Conservation (phyloP, 1,284 basidiomycete species). For the Megacollybia platyphylla region DNA sequence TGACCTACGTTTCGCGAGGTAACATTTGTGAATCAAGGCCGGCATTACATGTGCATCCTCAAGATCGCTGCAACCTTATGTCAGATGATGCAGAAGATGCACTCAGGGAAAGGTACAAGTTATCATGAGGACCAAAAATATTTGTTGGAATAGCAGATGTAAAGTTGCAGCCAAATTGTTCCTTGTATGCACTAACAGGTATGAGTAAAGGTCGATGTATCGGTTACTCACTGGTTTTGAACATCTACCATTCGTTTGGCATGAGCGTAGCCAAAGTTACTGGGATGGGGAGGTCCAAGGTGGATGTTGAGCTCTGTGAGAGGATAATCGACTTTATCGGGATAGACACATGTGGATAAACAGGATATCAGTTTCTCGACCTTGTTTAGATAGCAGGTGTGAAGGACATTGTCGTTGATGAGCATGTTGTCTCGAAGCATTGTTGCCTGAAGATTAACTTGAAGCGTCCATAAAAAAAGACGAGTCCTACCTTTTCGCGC, state of each 20-base stretch:
- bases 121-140: slow-evolving; percentile 78
- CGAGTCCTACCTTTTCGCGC: slow-evolving; percentile 59
- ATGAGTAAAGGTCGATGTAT: neutral
- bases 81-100: slow-evolving; percentile 2
- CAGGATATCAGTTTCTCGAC: slow-evolving; percentile 73
- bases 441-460: slow-evolving; percentile 38
- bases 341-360: slow-evolving; percentile 82
- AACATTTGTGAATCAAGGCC: slow-evolving; percentile 80
- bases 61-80: slow-evolving; percentile 46
- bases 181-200: slow-evolving; percentile 67
- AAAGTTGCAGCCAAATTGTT: slow-evolving; percentile 83
- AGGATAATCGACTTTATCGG: slow-evolving; percentile 78
- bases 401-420: slow-evolving; percentile 85
- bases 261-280: slow-evolving; percentile 88
- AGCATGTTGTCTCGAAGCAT: slow-evolving; percentile 84
- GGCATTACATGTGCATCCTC: slow-evolving; percentile 86
- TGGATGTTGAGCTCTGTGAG: slow-evolving; percentile 87
- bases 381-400: slow-evolving; percentile 52
- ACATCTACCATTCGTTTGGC: slow-evolving; percentile 90
- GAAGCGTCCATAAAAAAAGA: neutral
- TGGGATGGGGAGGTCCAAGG: slow-evolving; percentile 75
- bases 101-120: slow-evolving; percentile 34
- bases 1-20: slow-evolving; percentile 67
- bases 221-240: slow-evolving; percentile 67
- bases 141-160: slow-evolving; percentile 90